Evolutionary conservation across 495 filamentous ascomycete species (phyloP), one percentile per base, ranked within the genome.

Genomic region (Sporormia fimetaria): DNA sequence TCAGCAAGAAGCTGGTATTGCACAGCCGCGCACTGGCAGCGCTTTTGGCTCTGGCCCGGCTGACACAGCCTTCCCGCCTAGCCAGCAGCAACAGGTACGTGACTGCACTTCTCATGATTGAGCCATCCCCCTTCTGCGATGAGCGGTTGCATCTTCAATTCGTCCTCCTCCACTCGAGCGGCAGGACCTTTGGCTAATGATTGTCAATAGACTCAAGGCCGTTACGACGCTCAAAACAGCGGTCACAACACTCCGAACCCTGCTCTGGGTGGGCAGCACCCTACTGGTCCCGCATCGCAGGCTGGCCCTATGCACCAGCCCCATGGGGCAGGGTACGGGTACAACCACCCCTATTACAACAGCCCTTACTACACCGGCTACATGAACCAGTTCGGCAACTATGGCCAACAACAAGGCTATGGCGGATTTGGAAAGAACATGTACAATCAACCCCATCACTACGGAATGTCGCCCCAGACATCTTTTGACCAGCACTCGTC

Each of bases 191-290:
- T 17, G 16, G 48, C 55, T 58, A 33, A 58, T 52, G 24, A 29
- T 49, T 67, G 72, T 43, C 40, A 61, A 30, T 70, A 74, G 56
- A 57, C 67, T 15, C 70, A 67, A 32, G 79, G 74, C 45, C 78
- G 83, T 30, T 88, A 80, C 59, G 90, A 94, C 27, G 70, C 81
- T 27, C 81, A 84, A 58, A 80, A 76, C 61, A 87, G 81, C 55
- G 87, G 83, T 11, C 80, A 92, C 53, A 87, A 78, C 27, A 94
- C 88, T 4, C 86, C 87, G 6, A 88, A 88, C 59, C 85, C 82
- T 17, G 76, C 78, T 25, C 63, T 81, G 39, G 79, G 81, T 46
- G 71, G 65, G 20, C 78, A 80, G 44, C 78, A 77, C 35, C 74
- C 74, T 50, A 64, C 63, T 31, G 63, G 61, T n/a, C 49, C 58